phyloP scores from a whole-genome alignment of 2,329 filamentous ascomycete species.

The Graphiopsis chlorocephala region DNA sequence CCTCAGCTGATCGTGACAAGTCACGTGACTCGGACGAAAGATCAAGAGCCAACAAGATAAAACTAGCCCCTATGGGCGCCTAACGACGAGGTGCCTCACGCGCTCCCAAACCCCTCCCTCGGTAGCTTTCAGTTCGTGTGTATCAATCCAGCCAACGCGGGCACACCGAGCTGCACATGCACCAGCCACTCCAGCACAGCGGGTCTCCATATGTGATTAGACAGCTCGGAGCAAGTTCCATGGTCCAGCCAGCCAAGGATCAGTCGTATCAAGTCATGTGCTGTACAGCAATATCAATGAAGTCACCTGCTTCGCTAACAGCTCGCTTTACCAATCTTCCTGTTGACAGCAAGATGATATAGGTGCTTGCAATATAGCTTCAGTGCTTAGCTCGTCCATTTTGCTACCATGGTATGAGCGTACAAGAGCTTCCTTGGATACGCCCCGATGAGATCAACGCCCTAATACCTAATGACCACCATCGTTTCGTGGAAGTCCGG shows the following conservation, averaged over 20 bases:
- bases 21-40: too few relatives aligned
- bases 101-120: too few relatives aligned
- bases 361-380: neutral
- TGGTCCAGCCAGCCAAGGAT: neutral
- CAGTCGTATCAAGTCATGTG: neutral
- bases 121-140: neutral
- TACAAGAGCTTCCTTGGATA: neutral
- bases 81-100: too few relatives aligned
- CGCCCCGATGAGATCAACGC: neutral
- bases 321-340: neutral
- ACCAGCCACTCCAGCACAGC: neutral
- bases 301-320: neutral
- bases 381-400: neutral
- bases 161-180: neutral
- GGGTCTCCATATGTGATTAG: neutral
- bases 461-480: neutral
- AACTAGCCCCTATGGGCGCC: too few relatives aligned
- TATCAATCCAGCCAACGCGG: neutral
- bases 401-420: neutral
- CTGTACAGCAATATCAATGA: neutral
- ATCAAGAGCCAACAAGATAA: too few relatives aligned
- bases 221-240: neutral
- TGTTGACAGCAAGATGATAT: neutral
- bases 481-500: neutral
- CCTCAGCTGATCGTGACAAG: too few relatives aligned